A percentile compares a stretch with the other conserved stretches of the same genome.
Evolutionary conservation across 441 rosid genomes (phyloP).

Genomic region (Populus hybrid): DNA sequence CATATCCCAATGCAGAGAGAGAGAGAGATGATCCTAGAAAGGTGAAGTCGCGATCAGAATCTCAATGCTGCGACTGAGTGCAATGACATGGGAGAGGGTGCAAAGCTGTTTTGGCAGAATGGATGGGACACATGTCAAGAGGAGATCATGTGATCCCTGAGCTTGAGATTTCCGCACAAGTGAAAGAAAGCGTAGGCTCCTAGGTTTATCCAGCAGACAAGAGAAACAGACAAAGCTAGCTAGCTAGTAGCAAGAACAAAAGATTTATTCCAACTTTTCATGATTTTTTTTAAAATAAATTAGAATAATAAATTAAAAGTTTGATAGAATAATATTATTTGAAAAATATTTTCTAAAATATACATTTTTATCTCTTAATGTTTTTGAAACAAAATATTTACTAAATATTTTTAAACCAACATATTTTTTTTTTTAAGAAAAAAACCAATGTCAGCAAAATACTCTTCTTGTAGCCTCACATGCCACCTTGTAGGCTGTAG

Average conservation of each 20-base stretch:
- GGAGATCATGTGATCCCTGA: background rate
- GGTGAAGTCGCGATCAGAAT: constrained; percentile 14
- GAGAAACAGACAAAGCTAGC: background rate
- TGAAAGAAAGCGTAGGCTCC: background rate
- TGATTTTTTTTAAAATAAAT: too few species aligned
- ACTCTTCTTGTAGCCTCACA: too few species aligned
- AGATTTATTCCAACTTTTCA: background rate
- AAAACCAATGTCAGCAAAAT: too few species aligned
- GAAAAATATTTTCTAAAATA: too few species aligned
- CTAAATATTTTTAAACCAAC: too few species aligned
- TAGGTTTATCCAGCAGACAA: background rate
- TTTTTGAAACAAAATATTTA: too few species aligned
- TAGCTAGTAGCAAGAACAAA: background rate
- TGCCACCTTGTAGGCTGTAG: too few species aligned
- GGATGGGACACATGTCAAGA: background rate
- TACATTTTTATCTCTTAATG: too few species aligned
- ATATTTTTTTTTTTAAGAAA: too few species aligned
- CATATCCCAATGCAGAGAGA: background rate
- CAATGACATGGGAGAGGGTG: background rate
- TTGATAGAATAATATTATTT: too few species aligned
- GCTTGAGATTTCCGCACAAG: background rate
- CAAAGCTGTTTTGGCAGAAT: background rate
- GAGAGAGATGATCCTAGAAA: background rate
- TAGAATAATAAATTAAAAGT: too few species aligned
- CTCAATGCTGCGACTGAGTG: constrained; percentile 2